These are phyloP conservation scores for Tricholoma terreum DNA, from an alignment of 768 basidiomycete genomes.

Conservation along the genomic window DNA sequence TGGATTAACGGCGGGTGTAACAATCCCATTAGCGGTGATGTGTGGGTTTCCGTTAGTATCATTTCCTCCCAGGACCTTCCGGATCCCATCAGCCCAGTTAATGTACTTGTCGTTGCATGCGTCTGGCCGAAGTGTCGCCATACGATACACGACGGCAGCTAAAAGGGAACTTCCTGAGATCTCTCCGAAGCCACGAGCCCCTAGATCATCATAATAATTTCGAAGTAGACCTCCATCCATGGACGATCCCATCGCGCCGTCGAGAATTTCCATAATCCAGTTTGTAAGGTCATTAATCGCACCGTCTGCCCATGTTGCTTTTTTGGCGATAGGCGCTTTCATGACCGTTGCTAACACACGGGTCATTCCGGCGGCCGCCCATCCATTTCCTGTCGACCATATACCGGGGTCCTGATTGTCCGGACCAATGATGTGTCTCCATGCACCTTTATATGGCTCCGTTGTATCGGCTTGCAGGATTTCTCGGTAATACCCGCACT, in stretches of 20 bases:
- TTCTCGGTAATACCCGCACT: slow-evolving; percentile 37
- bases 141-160: slow-evolving; percentile 38
- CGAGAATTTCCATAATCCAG: slow-evolving; percentile 45
- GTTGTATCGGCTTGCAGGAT: slow-evolving; percentile 31
- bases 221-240: slow-evolving; percentile 35
- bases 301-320: slow-evolving; percentile 16
- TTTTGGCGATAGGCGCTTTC: slow-evolving; percentile 34
- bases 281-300: slow-evolving; percentile 29
- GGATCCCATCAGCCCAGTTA: slow-evolving; percentile 35
- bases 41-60: slow-evolving; percentile 24
- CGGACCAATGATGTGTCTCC: slow-evolving; percentile 45
- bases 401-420: slow-evolving; percentile 35
- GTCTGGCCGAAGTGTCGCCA: slow-evolving; percentile 34
- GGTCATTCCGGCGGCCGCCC: slow-evolving; percentile 69
- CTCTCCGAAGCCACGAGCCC: slow-evolving; percentile 40
- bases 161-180: slow-evolving; percentile 41
- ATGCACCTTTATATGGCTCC: slow-evolving; percentile 25
- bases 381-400: slow-evolving; percentile 60
- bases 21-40: slow-evolving; percentile 31
- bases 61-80: slow-evolving; percentile 16
- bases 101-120: slow-evolving; percentile 29
- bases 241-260: slow-evolving; percentile 34
- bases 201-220: slow-evolving; percentile 36
- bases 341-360: slow-evolving; percentile 50
- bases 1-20: slow-evolving; percentile 37